phyloP scores from a whole-genome alignment of 345 rosid species.

The Euphorbia lathyris region DNA sequence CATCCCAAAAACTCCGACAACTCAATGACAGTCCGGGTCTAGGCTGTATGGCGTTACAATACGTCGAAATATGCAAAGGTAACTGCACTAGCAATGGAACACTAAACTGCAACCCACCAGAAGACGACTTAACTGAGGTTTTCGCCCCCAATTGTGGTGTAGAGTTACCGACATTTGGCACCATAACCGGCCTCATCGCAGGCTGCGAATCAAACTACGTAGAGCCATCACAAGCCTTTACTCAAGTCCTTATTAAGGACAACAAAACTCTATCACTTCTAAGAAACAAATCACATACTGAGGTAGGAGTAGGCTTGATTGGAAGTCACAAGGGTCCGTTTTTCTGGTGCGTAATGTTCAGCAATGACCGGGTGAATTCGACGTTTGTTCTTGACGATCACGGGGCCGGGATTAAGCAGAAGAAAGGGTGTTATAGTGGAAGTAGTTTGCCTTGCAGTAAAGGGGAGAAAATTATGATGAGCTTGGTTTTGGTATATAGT shows the following conservation, averaged over 20 bases:
- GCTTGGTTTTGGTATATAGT: slow-evolving; percentile 14
- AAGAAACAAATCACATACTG: slow-evolving; percentile 57
- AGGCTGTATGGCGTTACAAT: slow-evolving; percentile 87
- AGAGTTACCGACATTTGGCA: slow-evolving; percentile 68
- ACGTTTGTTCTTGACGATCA: slow-evolving; percentile 73
- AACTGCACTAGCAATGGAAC: slow-evolving; percentile 54
- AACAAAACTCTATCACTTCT: slow-evolving; percentile 41
- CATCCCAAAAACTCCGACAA: slow-evolving; percentile 46
- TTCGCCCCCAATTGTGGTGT: slow-evolving; percentile 87
- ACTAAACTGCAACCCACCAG: slow-evolving; percentile 58
- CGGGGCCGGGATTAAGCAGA: slow-evolving; percentile 77
- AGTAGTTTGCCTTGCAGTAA: slow-evolving; percentile 58
- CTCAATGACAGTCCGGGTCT: slow-evolving; percentile 77
- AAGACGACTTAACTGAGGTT: slow-evolving; percentile 69
- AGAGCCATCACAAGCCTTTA: slow-evolving; percentile 53
- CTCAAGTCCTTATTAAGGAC: slow-evolving; percentile 60
- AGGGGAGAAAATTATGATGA: slow-evolving; percentile 30
- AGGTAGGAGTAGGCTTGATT: slow-evolving; percentile 72
- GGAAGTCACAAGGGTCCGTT: slow-evolving; percentile 55
- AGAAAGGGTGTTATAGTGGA: slow-evolving; percentile 76
- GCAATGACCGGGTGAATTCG: slow-evolving; percentile 52
- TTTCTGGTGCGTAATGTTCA: slow-evolving; percentile 73
- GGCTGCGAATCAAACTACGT: slow-evolving; percentile 68
- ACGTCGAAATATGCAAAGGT: slow-evolving; percentile 62
- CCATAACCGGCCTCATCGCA: slow-evolving; percentile 66